Conservation (phyloP, 352 stramenopile species). For the Lagenidium giganteum region DNA sequence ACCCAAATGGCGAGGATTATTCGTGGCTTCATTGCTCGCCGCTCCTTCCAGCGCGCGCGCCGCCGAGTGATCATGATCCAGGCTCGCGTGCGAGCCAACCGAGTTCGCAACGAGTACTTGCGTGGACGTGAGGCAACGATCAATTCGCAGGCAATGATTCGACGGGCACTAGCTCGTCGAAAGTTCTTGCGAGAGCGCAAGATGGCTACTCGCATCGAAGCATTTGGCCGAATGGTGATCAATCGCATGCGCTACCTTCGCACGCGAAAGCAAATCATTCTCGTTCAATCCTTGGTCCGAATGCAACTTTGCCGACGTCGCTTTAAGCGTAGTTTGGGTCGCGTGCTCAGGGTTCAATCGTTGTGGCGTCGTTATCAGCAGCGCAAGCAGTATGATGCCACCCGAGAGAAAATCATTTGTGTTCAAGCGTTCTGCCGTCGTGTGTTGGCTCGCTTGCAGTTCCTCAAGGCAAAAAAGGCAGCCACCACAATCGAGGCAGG, state of each 20-base stretch:
- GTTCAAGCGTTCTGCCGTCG: slow-evolving; percentile 67
- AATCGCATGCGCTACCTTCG: slow-evolving; percentile 57
- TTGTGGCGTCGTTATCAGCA: slow-evolving; percentile 72
- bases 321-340: slow-evolving; percentile 35
- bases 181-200: slow-evolving; percentile 82
- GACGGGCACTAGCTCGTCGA: slow-evolving; percentile 63
- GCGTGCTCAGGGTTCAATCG: slow-evolving; percentile 73
- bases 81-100: slow-evolving; percentile 78
- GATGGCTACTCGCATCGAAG: slow-evolving; percentile 82
- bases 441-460: slow-evolving; percentile 47
- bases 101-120: slow-evolving; percentile 84
- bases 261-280: slow-evolving; percentile 60
- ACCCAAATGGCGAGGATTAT: slow-evolving; percentile 67
- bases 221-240: slow-evolving; percentile 81
- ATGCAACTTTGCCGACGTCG: slow-evolving; percentile 64
- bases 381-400: slow-evolving; percentile 46
- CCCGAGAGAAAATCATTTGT: slow-evolving; percentile 51
- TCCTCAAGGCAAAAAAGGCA: slow-evolving; percentile 39
- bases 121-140: slow-evolving; percentile 83
- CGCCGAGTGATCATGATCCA: slow-evolving; percentile 84
- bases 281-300: slow-evolving; percentile 76
- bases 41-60: slow-evolving; percentile 41
- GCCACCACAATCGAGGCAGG: slow-evolving; percentile 56
- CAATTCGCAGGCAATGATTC: slow-evolving; percentile 87
- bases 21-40: slow-evolving; percentile 64